Evolutionary conservation across 2,329 filamentous ascomycete species (phyloP), one percentile per base, ranked within the genome.

Genomic region (Hypoxylon sp.): DNA sequence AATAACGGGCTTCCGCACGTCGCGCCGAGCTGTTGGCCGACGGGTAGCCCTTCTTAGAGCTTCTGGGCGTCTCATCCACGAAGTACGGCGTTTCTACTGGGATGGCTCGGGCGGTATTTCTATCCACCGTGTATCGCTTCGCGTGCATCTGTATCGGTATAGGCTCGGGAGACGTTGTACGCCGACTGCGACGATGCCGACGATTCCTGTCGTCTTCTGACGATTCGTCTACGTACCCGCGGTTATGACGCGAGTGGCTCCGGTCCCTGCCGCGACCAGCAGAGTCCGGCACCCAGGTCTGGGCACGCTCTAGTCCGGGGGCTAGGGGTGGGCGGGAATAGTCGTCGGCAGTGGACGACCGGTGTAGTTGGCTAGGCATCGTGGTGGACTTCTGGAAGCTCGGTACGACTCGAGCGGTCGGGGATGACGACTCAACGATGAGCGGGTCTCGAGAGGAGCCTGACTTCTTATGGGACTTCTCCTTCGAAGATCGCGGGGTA

Each of bases 381-480:
- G 65, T 55, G 24, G 61, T 58, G 7, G 67, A 63, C 49, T 66
- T 67, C 35, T 64, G 55, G 21, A 66, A 62, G 31, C 61, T 24
- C 23, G 69, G 67, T 17, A 63, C 29, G 8, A 47, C n/a, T 37
- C 56, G 58, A 27, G 48, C 31, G 13, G 35, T 4, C 18, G 61
- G 46, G 9, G 66, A 37, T 9, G 51, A 48, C 21, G 50, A 55
- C 31, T 69, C 66, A 7, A 67, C 55, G 27, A 68, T 60, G 27
- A 68, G 62, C 8, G 68, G 62, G 20, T 69, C 62, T 41, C 66
- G 60, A 37, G 64, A 62, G 4, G 63, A 60, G 4, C 46, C 51
- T 7, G 62, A 58, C 40, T 71, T 72, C 57, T 70, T 71, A 48
- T 69, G 65, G 5, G 65, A 63, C 49, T 73, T 73, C 40, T 72